Percentiles rank a stretch among this genome's conserved stretches.
Conservation (phyloP, 208 protist species). For the Chromosphaera perkinsii region DNA sequence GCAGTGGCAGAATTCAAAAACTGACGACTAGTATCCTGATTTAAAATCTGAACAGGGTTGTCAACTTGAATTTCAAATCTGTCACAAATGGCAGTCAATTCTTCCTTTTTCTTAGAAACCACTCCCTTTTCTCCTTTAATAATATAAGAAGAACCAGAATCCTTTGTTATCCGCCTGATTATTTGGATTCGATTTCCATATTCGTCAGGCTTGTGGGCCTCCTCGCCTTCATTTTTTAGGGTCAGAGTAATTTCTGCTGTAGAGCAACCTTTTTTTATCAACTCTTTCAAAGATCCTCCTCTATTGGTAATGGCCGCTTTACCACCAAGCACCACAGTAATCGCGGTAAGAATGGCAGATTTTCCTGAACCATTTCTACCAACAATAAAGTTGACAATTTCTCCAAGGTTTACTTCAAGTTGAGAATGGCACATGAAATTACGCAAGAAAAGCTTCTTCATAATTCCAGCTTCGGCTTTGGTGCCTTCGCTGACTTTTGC, state of each 20-base stretch:
- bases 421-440: slow-evolving; percentile 16
- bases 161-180: neutral
- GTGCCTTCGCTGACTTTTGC: no score
- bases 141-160: neutral
- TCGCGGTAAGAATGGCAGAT: slow-evolving; percentile 18
- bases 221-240: slow-evolving; percentile 5
- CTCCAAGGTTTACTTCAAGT: slow-evolving; percentile 1
- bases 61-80: slow-evolving; percentile 12
- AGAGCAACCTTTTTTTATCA: neutral
- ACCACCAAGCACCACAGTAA: slow-evolving; percentile 8
- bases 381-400: slow-evolving; percentile 14
- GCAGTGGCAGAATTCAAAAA: no score
- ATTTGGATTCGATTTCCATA: slow-evolving; percentile 21
- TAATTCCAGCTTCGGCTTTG: slow-evolving; percentile 5
- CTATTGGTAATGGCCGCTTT: slow-evolving; percentile 1
- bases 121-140: neutral
- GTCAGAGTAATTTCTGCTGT: neutral
- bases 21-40: neutral
- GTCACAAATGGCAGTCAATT: slow-evolving; percentile 6
- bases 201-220: slow-evolving; percentile 11
- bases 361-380: slow-evolving; percentile 28
- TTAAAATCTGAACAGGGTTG: slow-evolving; percentile 15
- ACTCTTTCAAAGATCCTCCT: neutral
- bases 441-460: neutral
- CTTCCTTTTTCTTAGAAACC: neutral